Evolutionary conservation across 805 yeast genomes (phyloP).

Genomic region (Spathaspora girioi): DNA sequence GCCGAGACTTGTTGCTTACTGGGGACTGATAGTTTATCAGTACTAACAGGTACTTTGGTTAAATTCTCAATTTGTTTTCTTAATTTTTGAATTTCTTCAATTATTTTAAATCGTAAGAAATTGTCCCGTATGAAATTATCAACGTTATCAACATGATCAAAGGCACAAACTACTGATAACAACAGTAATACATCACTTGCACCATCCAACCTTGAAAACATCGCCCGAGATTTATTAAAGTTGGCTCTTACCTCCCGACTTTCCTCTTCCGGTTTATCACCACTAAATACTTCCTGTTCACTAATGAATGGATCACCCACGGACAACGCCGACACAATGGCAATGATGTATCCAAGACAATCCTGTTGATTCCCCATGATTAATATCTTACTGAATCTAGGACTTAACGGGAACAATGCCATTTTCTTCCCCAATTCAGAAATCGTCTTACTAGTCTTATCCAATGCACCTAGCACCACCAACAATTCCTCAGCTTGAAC

Average conservation of each 20-base stretch:
- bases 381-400: slow-evolving; percentile 87
- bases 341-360: slow-evolving; percentile 85
- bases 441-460: slow-evolving; percentile 42
- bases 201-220: slow-evolving; percentile 66
- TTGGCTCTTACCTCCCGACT: slow-evolving; percentile 41
- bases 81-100: slow-evolving; percentile 82
- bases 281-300: slow-evolving; percentile 70
- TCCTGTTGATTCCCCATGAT: slow-evolving; percentile 82
- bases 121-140: slow-evolving; percentile 51
- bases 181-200: slow-evolving; percentile 72
- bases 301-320: slow-evolving; percentile 88
- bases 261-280: slow-evolving; percentile 33
- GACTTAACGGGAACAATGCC: slow-evolving; percentile 90
- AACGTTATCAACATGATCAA: slow-evolving; percentile 61
- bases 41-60: slow-evolving; percentile 49
- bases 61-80: slow-evolving; percentile 76
- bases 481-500: slow-evolving; percentile 65
- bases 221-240: slow-evolving; percentile 54
- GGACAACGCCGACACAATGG: slow-evolving; percentile 85
- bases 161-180: slow-evolving; percentile 82
- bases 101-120: slow-evolving; percentile 70
- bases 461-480: slow-evolving; percentile 75
- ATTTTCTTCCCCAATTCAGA: slow-evolving; percentile 81
- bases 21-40: slow-evolving; percentile 63
- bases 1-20: slow-evolving; percentile 65